Evolutionary conservation across 2,329 filamentous ascomycete genomes (phyloP).

Genomic region (Fusarium penzigii): DNA sequence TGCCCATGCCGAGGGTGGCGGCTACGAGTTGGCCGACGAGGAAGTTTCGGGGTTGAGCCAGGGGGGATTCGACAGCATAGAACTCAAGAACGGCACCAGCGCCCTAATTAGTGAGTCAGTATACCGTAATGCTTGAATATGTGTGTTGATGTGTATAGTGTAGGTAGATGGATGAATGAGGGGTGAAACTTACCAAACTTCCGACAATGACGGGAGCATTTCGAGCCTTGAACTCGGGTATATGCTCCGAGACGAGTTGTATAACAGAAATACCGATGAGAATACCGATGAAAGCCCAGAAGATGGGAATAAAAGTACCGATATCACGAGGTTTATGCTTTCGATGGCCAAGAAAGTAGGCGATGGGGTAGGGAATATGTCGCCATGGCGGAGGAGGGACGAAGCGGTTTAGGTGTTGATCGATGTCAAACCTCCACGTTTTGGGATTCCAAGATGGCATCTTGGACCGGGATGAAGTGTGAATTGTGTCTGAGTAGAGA

Average conservation of each 20-base stretch:
- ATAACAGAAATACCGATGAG: constrained; percentile 63
- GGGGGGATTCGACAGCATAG: constrained; percentile 69
- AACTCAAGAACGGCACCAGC: constrained; percentile 77
- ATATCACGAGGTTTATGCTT: constrained; percentile 37
- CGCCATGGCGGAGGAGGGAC: constrained; percentile 67
- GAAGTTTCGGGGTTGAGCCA: constrained; percentile 72
- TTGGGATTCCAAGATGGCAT: constrained; percentile 21
- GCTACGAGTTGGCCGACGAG: constrained; percentile 68
- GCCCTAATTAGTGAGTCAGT: constrained; percentile 48
- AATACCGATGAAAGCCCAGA: constrained; percentile 67
- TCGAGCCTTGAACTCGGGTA: constrained; percentile 53
- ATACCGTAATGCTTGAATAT: no score
- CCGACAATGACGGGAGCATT: constrained; percentile 64
- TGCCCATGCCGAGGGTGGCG: constrained; percentile 58
- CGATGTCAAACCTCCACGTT: constrained; percentile 69
- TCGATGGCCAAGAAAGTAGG: constrained; percentile 69
- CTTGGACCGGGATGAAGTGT: neutral
- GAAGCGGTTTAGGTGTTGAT: constrained; percentile 71
- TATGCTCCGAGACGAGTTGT: constrained; percentile 54
- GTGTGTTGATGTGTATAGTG: neutral
- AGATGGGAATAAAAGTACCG: constrained; percentile 59
- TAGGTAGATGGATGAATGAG: neutral
- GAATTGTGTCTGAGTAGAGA: neutral
- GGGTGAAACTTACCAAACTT: constrained; percentile 61
- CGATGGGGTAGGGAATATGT: constrained; percentile 63